Base-by-base conservation (phyloP, 805 yeast species). In the Candida quercuum region DNA sequence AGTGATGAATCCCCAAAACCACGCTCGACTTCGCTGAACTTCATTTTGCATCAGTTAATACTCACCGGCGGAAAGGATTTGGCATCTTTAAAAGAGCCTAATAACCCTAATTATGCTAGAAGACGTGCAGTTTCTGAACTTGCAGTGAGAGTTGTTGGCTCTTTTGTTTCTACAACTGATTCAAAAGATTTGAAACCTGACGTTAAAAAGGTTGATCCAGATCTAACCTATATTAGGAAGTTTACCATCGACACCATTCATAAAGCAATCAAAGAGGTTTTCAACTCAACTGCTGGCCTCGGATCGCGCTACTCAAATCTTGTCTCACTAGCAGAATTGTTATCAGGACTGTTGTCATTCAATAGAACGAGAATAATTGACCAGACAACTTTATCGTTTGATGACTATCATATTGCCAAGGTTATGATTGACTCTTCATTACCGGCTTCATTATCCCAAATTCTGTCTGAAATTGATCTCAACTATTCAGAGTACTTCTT, bases 11-110 rank as follows among this genome's bases (percentile, higher is more conserved):
- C 62, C 3, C 62, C 69, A 13, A 86, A 80, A 50, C 94, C 95
- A 3, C 69, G 91, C 21, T 69, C 86, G 0, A 82, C 94, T 0
- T 80, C 91, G 1, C 59, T 89, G 43, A 86, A 87, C 54, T 76
- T 85, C 47, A 71, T 88, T 41, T 59, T 88, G 14, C 88, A 86
- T 54, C 88, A 83, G 51, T 67, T 89, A 34, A 58, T 88, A 3
- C 13, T 29, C 12, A 29, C 17, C 15, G n/a, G 5, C n/a, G 24
- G 5, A 5, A 19, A 14, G 7, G 16, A 13, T 13, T 13, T 12
- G 15, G n/a, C n/a, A n/a, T n/a, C n/a, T n/a, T 19, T 16, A 12
- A 18, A 14, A 9, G 18, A 22, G 24, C 11, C 27, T n/a, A 46
- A 59, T 11, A 63, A 61, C 2, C 52, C 62, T 11, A 76, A 69